These are phyloP conservation scores for Torulaspora delbrueckii DNA, from an alignment of 805 yeast species.

Conservation along the genomic window DNA sequence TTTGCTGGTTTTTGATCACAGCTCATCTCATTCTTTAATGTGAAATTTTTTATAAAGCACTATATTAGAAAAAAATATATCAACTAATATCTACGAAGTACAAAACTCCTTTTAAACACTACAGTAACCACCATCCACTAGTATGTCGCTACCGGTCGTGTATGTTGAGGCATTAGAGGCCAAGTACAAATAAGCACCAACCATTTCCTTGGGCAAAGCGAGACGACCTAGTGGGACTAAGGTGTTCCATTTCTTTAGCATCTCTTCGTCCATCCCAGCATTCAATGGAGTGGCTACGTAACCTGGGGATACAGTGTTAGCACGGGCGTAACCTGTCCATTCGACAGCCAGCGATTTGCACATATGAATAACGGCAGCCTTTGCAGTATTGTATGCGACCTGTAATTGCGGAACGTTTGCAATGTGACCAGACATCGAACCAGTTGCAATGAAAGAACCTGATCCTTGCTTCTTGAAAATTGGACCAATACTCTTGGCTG, in stretches of 20 bases:
- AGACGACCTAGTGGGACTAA: conserved; percentile 68
- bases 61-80: background rate
- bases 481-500: conserved; percentile 69
- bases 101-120: conserved; percentile 1
- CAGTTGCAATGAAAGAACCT: conserved; percentile 80
- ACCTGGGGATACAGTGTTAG: conserved; percentile 81
- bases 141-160: conserved; percentile 73
- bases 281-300: conserved; percentile 71
- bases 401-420: conserved; percentile 85
- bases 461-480: conserved; percentile 66
- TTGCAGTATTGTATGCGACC: conserved; percentile 80
- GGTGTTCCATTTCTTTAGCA: conserved; percentile 46
- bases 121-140: conserved; percentile 67
- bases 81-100: background rate
- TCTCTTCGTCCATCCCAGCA: conserved; percentile 42
- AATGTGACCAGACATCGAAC: conserved; percentile 86
- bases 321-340: conserved; percentile 87
- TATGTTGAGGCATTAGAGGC: conserved; percentile 78
- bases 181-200: conserved; percentile 73
- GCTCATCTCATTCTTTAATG: conserved; percentile 2
- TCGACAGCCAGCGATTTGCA: conserved; percentile 77
- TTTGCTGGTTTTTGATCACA: background rate
- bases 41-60: conserved; percentile 6
- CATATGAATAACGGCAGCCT: conserved; percentile 77
- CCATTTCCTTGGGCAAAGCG: conserved; percentile 66